These are phyloP conservation scores for Wallacemonas sp. DNA, from an alignment of 208 protist genomes.

Conservation along the genomic window DNA sequence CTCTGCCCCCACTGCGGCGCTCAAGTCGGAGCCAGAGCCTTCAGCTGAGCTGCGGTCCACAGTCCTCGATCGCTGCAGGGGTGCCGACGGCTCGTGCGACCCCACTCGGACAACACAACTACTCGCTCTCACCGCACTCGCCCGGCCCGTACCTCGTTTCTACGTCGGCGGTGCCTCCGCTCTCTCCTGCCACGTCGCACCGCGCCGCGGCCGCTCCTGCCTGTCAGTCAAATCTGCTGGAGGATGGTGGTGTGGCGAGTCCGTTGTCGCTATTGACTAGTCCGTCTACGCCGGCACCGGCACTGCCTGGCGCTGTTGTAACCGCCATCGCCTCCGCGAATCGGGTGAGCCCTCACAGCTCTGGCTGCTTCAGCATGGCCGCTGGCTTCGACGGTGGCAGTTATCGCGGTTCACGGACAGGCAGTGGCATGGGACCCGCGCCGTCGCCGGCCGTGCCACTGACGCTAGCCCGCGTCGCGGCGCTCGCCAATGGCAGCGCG, in stretches of 20 bases:
- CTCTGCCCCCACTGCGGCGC: neutral
- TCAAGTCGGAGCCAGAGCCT: neutral
- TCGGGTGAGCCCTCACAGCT: neutral
- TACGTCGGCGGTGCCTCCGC: neutral
- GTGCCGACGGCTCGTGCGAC: neutral
- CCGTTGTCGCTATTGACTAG: too few relatives aligned
- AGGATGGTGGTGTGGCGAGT: too few relatives aligned
- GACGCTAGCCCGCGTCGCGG: neutral
- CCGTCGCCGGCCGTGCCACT: neutral
- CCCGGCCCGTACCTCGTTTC: too few relatives aligned
- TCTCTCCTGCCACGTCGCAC: neutral
- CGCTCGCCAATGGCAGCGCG: too few relatives aligned
- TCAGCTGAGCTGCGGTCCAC: neutral
- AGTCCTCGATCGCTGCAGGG: neutral
- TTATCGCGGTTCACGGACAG: neutral
- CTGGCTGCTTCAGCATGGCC: constrained; percentile 8
- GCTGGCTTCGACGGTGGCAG: neutral
- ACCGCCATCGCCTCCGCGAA: too few relatives aligned
- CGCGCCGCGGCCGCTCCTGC: too few relatives aligned
- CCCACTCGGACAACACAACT: neutral
- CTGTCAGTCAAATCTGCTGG: too few relatives aligned
- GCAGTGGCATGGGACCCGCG: neutral
- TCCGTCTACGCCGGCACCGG: too few relatives aligned
- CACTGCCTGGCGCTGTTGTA: too few relatives aligned
- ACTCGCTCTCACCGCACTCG: constrained; percentile 1